phyloP scores from a whole-genome alignment of 2,329 filamentous ascomycete species.

The Alternaria sp. region DNA sequence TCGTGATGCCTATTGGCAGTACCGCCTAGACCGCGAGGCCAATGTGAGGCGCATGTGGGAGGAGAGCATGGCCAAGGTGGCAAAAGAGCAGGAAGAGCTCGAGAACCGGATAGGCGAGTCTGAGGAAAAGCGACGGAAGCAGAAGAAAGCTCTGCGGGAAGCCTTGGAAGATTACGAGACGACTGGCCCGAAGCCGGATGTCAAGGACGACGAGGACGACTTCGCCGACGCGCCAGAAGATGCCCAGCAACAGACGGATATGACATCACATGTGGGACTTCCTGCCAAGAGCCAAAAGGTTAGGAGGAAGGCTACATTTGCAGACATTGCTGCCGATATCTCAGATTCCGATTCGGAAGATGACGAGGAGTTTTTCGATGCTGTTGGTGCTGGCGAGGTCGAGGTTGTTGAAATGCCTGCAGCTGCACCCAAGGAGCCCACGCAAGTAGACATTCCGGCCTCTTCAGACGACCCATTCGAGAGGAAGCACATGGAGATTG shows the following conservation, averaged over 20 bases:
- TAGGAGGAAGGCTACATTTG: conserved; percentile 70
- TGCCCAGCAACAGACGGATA: conserved; percentile 43
- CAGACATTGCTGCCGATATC: conserved; percentile 68
- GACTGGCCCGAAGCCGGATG: conserved; percentile 16
- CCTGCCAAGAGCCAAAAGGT: conserved; percentile 22
- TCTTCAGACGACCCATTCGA: conserved; percentile 56
- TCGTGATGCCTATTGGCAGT: conserved; percentile 96
- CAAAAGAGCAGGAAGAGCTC: conserved; percentile 88
- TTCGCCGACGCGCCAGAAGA: conserved; percentile 42
- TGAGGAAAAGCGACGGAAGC: conserved; percentile 85
- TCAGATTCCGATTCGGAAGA: conserved; percentile 77
- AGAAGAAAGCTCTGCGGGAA: conserved; percentile 87
- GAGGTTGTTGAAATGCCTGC: conserved; percentile 73
- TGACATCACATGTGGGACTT: conserved; percentile 24
- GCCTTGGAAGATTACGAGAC: conserved; percentile 68
- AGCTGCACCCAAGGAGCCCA: conserved; percentile 41
- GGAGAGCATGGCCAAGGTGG: conserved; percentile 95
- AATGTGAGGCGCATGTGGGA: conserved; percentile 97
- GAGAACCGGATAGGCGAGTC: conserved; percentile 87
- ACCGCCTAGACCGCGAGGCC: conserved; percentile 86
- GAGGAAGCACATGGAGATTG: conserved; percentile 68
- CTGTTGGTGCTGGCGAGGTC: conserved; percentile 90
- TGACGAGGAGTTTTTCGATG: conserved; percentile 96
- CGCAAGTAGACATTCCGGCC: conserved; percentile 38
- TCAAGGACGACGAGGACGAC: conserved; percentile 35